phyloP scores from a whole-genome alignment of 495 filamentous ascomycete species.

The Hypoxylon perforatum region DNA sequence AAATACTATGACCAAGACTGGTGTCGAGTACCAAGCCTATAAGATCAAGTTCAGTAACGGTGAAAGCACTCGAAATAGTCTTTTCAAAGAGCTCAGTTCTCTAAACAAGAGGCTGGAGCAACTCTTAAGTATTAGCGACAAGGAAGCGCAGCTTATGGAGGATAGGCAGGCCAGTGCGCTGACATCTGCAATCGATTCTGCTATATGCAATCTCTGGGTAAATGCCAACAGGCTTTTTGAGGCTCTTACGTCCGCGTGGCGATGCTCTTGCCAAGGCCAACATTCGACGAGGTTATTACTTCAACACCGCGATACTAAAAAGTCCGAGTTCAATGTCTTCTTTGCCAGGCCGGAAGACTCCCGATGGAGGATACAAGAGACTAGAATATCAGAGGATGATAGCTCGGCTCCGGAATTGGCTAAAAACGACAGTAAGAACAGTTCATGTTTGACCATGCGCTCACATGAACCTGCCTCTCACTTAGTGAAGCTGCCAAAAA shows the following conservation, averaged over 20 bases:
- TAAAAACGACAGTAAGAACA: too few species aligned
- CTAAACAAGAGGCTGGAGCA: slow-evolving; percentile 37
- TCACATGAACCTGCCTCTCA: too few species aligned
- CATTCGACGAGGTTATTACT: slow-evolving; percentile 47
- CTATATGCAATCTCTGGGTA: slow-evolving; percentile 40
- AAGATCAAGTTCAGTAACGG: slow-evolving; percentile 40
- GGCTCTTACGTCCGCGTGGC: slow-evolving; percentile 42
- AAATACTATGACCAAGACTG: neutral
- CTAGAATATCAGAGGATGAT: slow-evolving; percentile 12
- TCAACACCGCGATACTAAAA: slow-evolving; percentile 43
- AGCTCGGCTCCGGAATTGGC: neutral
- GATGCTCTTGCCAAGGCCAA: slow-evolving; percentile 38
- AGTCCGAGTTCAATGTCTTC: slow-evolving; percentile 41
- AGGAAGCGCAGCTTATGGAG: slow-evolving; percentile 12
- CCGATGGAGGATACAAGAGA: slow-evolving; percentile 19
- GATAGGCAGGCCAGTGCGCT: neutral
- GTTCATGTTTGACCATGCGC: too few species aligned
- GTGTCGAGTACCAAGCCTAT: slow-evolving; percentile 28
- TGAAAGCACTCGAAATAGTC: slow-evolving; percentile 24
- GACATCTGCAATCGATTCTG: slow-evolving; percentile 1
- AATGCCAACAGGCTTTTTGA: slow-evolving; percentile 40
- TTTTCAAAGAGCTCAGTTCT: slow-evolving; percentile 36
- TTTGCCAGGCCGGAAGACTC: slow-evolving; percentile 22
- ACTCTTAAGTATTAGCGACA: slow-evolving; percentile 39
- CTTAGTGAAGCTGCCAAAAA: too few species aligned